A percentile compares a stretch with the other conserved stretches of the same genome.
Evolutionary conservation across 1,139 yeast species (phyloP).

Genomic region (Geotrichum candidum): DNA sequence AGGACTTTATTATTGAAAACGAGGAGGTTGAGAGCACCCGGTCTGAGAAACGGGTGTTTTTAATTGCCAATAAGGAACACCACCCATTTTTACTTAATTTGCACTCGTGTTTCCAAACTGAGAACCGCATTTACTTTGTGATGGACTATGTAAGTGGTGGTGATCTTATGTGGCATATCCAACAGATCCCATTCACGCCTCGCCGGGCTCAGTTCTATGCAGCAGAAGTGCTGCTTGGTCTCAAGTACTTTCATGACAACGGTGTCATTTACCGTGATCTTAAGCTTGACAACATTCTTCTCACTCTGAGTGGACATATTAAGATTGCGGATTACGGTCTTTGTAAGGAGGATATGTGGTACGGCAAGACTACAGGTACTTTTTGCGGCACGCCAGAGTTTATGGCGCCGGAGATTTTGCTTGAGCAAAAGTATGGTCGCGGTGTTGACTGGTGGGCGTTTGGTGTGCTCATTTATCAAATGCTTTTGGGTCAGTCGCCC

Average conservation of each 20-base stretch:
- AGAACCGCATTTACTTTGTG: slow-evolving; percentile 91
- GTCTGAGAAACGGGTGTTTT: slow-evolving; percentile 86
- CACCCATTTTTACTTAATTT: slow-evolving; percentile 90
- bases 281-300: slow-evolving; percentile 85
- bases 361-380: slow-evolving; percentile 79
- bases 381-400: slow-evolving; percentile 99
- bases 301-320: slow-evolving; percentile 86
- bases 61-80: slow-evolving; percentile 80
- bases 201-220: slow-evolving; percentile 97
- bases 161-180: slow-evolving; percentile 98
- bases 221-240: slow-evolving; percentile 85
- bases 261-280: slow-evolving; percentile 95
- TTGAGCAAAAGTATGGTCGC: slow-evolving; percentile 85
- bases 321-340: slow-evolving; percentile 95
- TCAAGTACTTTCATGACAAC: slow-evolving; percentile 89
- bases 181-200: slow-evolving; percentile 80
- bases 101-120: slow-evolving; percentile 96
- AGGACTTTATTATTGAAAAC: slow-evolving; percentile 88
- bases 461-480: slow-evolving; percentile 90
- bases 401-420: slow-evolving; percentile 96
- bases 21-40: slow-evolving; percentile 94
- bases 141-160: slow-evolving; percentile 98
- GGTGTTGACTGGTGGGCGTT: slow-evolving; percentile 99
- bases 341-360: slow-evolving; percentile 95
- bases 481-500: slow-evolving; percentile 94